Conservation (phyloP, 2,329 filamentous ascomycete species). For the Cladophialophora immunda region DNA sequence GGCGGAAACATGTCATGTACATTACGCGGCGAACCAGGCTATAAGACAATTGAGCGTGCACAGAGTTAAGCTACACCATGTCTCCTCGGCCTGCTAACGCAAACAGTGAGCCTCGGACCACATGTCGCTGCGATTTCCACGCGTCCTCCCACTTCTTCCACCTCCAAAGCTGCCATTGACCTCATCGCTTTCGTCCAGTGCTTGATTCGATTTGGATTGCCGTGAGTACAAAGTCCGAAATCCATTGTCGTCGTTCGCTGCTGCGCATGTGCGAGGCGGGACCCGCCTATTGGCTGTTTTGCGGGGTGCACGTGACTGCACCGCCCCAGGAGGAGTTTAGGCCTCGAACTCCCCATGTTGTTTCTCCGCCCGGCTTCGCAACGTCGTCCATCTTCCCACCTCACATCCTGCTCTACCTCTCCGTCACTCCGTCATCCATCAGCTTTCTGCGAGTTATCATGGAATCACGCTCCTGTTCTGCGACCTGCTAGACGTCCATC, state of each 20-base stretch:
- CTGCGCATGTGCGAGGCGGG: slow-evolving; percentile 29
- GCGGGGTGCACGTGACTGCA: slow-evolving; percentile 12
- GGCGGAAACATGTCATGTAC: slow-evolving; percentile 30
- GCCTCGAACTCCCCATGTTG: slow-evolving; percentile 7
- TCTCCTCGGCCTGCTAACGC: slow-evolving; percentile 25
- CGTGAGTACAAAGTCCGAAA: slow-evolving; percentile 17
- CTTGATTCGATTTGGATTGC: slow-evolving; percentile 3
- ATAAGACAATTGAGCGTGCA: slow-evolving; percentile 25
- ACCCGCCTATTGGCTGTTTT: slow-evolving; percentile 28
- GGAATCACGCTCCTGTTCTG: slow-evolving; percentile 37
- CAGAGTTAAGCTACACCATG: slow-evolving; percentile 12
- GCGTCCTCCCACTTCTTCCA: slow-evolving; percentile 8
- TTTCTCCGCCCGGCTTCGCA: slow-evolving; percentile 24
- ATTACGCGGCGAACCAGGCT: slow-evolving; percentile 19
- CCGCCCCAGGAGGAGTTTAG: not conserved
- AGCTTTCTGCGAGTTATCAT: slow-evolving; percentile 40
- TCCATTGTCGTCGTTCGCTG: slow-evolving; percentile 27
- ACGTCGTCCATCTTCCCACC: slow-evolving; percentile 25
- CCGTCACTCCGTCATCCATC: slow-evolving; percentile 20
- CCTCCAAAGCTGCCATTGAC: slow-evolving; percentile 14
- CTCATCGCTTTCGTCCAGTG: slow-evolving; percentile 6
- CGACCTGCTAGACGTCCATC: slow-evolving; percentile 54
- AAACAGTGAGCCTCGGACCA: slow-evolving; percentile 19
- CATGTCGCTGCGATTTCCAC: not conserved
- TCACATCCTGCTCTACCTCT: slow-evolving; percentile 14